Base-by-base conservation (phyloP, 164 flowering plant species). In the Stephania yunnanensis region DNA sequence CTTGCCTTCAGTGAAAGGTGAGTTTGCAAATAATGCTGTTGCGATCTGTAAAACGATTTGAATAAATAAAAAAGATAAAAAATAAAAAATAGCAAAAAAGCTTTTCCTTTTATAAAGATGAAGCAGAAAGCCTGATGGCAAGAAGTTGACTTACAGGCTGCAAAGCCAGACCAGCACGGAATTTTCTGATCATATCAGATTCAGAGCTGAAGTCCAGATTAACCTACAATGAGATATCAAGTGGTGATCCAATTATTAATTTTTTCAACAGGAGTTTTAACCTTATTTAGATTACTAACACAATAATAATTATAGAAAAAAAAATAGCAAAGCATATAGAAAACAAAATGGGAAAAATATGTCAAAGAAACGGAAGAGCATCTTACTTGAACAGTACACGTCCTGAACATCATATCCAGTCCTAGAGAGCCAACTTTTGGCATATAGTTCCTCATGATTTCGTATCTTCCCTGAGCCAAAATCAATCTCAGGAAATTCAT, bases 341-440 rank as follows among this genome's bases (percentile, higher is more conserved):
- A n/a, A 72, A 48, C 11, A 7, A 66, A 31, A 36, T 25, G 10
- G 58, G 67, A 67, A 73, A 55, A 44, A 76, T 5, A 19, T 29
- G 42, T 63, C 44, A 29, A 19, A 58, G 65, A 66, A 68, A 55
- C 7, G 45, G 42, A 52, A 68, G 52, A 17, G 50, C 19, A 46
- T 58, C 83, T 77, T 64, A 96, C 99, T 97, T 96, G 99, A 75
- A 96, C 99, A 63, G 99, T 94, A 81, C 99, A 94, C 46, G 99
- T 96, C 78, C 99, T 87, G 80, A 92, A 94, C 98, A 96, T 94
- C 97, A 92, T 96, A 81, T 96, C 99, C 74, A 91, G 97, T 69
- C 98, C 97, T 74, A 94, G 89, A 46, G 97, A 77, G 20, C 98
- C 99, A 81, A 96, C 99, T 84, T 89, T 90, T 31, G 98, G 98